Conservation (phyloP, 345 rosid species). For the Salix caprea region DNA sequence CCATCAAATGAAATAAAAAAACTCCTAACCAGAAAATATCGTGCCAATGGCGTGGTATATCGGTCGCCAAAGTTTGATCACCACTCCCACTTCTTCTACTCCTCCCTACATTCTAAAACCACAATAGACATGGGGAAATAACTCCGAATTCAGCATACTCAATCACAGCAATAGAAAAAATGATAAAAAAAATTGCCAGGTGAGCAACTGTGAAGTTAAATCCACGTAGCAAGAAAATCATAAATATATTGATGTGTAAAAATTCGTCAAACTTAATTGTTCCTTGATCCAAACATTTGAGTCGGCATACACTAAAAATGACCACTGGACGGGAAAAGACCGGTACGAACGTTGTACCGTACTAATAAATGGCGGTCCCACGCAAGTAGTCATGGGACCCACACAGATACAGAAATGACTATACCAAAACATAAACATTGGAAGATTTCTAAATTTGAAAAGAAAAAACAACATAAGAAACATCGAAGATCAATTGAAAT, state of each 20-base stretch:
- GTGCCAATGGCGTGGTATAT: constrained; percentile 66
- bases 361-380: neutral
- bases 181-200: neutral
- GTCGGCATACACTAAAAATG: neutral
- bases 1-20: constrained; percentile 63
- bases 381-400: neutral
- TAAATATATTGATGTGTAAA: too few species aligned
- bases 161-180: neutral
- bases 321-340: neutral
- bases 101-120: constrained; percentile 55
- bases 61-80: constrained; percentile 39
- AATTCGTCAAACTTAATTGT: neutral
- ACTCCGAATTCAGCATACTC: neutral
- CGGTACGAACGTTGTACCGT: neutral
- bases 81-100: constrained; percentile 49
- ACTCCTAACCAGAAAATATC: constrained; percentile 88
- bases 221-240: neutral
- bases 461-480: neutral
- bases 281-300: neutral
- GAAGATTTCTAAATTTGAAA: neutral
- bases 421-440: neutral
- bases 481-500: neutral
- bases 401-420: neutral
- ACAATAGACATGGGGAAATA: neutral
- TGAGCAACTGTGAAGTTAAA: neutral